phyloP scores from a whole-genome alignment of 2,329 filamentous ascomycete genomes.

The Fusarium azukiicola region DNA sequence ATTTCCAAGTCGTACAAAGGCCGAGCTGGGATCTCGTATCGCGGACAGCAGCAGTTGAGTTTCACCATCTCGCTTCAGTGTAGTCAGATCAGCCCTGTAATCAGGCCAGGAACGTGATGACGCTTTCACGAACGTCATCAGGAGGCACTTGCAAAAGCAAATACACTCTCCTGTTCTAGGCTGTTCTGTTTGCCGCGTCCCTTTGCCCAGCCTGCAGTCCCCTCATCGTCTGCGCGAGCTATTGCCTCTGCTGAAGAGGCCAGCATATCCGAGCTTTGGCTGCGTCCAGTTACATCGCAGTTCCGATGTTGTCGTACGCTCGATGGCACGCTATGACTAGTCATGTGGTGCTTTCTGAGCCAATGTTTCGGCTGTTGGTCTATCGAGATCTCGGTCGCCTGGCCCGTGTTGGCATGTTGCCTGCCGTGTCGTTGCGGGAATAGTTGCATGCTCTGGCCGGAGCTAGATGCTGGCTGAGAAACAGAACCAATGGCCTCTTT shows the following conservation, averaged over 20 bases:
- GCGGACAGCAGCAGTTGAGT: neutral
- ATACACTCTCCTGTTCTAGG: constrained; percentile 11
- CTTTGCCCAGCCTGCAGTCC: neutral
- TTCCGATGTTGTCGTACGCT: neutral
- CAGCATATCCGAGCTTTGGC: constrained; percentile 5
- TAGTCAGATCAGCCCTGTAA: neutral
- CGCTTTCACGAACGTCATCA: neutral
- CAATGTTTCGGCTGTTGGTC: constrained; percentile 41
- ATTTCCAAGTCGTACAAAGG: neutral
- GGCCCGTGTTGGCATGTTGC: constrained; percentile 17
- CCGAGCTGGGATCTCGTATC: neutral
- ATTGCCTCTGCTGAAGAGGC: constrained; percentile 11
- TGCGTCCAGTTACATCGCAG: neutral
- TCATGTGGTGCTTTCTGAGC: neutral
- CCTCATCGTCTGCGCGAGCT: neutral
- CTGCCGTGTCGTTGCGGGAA: neutral
- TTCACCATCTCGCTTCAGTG: neutral
- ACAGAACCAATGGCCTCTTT: constrained; percentile 19
- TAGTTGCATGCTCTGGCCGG: constrained; percentile 15
- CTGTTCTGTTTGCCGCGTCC: neutral
- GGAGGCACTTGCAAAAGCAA: constrained; percentile 22
- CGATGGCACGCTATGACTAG: neutral
- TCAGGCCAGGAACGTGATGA: constrained; percentile 1
- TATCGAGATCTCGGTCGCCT: constrained; percentile 17
- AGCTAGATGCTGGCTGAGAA: neutral